Base-by-base conservation (phyloP, 177 flowering plant genomes). In the Vitis hybrid region DNA sequence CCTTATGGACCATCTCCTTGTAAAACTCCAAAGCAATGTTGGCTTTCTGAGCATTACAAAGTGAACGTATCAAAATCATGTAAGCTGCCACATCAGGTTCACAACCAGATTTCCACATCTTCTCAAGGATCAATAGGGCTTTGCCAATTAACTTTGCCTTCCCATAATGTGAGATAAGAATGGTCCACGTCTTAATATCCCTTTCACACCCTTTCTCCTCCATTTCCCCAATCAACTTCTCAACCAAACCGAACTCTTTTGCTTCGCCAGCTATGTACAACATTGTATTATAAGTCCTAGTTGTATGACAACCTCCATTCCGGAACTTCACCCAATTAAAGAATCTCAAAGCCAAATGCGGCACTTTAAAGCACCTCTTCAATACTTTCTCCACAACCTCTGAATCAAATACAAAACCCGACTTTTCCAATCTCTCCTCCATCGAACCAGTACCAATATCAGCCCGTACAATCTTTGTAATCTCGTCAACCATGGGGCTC, bases 311-410 rank as follows among this genome's bases (percentile, higher is more conserved):
- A 80, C 85, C 84, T 67, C 86, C 88, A 39, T 80, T 75, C 74
- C 66, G 75, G 58, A 55, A 56, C 77, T 81, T 86, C 72, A 87
- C 86, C 96, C 94, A 92, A 59, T 81, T 76, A 72, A 91, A 92
- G 81, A 92, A 88, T 78, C 88, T 82, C 34, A 80, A 56, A 56
- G 89, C 97, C 68, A 80, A 84, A 72, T 79, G 80, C 8, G 97
- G 91, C 32, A 86, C 90, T 72, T 87, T 87, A 63, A 87, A 91
- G 80, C 97, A 90, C 79, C 96, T 83, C 76, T 90, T 89, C 82
- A 93, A 70, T 11, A 91, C 97, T 72, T 82, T 89, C 73, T 86
- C 91, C 26, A 90, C 97, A 78, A 88, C 70, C 67, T 85, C 88
- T 13, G 81, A 64, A 75, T 83, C 82, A 55, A 81, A 77, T 58